Percentiles rank a stretch among this genome's conserved stretches.
These are phyloP conservation scores for Aureobasidium mangrovei DNA, from an alignment of 2,329 filamentous ascomycete genomes.

Conservation along the genomic window DNA sequence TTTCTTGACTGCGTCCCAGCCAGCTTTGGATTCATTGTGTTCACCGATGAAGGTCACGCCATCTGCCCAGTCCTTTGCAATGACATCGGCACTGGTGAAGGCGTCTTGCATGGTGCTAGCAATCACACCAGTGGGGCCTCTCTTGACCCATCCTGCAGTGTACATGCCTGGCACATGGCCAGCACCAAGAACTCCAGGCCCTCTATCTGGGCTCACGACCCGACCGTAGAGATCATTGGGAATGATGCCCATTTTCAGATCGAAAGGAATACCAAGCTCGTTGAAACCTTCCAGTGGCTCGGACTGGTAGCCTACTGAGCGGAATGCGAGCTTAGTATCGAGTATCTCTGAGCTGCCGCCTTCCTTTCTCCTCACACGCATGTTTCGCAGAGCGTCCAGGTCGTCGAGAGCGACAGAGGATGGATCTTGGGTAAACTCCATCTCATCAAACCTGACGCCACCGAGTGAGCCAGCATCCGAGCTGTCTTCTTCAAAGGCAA, in stretches of 20 bases:
- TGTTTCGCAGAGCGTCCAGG: conserved; percentile 7
- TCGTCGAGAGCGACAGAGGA: conserved; percentile 33
- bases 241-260: conserved; percentile 64
- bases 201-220: conserved; percentile 42
- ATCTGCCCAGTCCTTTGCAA: conserved; percentile 65
- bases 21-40: conserved; percentile 34
- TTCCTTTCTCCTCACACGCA: conserved; percentile 13
- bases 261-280: conserved; percentile 68
- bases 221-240: conserved; percentile 75
- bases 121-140: conserved; percentile 89
- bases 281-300: conserved; percentile 65
- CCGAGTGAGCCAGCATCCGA: conserved; percentile 45
- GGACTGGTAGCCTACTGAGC: conserved; percentile 92
- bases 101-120: conserved; percentile 94
- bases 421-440: conserved; percentile 27
- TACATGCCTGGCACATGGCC: conserved; percentile 64
- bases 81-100: conserved; percentile 77
- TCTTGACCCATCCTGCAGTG: conserved; percentile 93
- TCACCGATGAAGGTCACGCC: conserved; percentile 40
- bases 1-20: conserved; percentile 68
- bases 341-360: conserved; percentile 29
- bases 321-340: conserved; percentile 66
- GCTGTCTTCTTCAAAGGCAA: conserved; percentile 50
- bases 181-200: conserved; percentile 36
- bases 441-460: conserved; percentile 57